A percentile compares a stretch with the other conserved stretches of the same genome.
Evolutionary conservation across 306 rosid genomes (phyloP).

Genomic region (Glycine latifolia): DNA sequence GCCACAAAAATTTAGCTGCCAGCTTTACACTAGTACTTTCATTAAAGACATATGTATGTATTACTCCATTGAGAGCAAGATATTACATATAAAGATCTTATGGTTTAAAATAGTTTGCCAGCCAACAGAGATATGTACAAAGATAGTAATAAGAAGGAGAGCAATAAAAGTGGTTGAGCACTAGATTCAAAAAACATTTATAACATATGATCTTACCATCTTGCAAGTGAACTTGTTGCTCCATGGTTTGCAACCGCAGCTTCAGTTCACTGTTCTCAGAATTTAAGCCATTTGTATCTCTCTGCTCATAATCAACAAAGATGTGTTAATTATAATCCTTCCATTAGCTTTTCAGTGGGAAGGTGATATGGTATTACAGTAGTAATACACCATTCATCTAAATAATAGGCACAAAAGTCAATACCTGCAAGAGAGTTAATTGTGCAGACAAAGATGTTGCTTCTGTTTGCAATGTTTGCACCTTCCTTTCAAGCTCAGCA

Average conservation of each 20-base stretch:
- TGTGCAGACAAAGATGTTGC: conserved; percentile 97
- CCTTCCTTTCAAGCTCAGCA: conserved; percentile 95
- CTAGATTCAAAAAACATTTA: neutral
- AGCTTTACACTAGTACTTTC: conserved; percentile 21
- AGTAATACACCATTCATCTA: neutral
- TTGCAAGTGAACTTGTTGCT: conserved; percentile 96
- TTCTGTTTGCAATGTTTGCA: conserved; percentile 93
- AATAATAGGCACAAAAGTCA: conserved; percentile 15
- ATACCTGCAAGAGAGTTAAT: conserved; percentile 89
- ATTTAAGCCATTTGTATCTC: conserved; percentile 88
- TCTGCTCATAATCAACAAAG: conserved; percentile 57
- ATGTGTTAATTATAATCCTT: conserved; percentile 5
- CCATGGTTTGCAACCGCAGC: conserved; percentile 95
- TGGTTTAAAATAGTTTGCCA: conserved; percentile 2
- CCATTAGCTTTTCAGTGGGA: conserved; percentile 13
- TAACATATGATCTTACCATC: conserved; percentile 66
- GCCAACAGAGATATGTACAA: conserved; percentile 17
- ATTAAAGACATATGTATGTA: conserved; percentile 1
- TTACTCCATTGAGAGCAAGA: conserved; percentile 8
- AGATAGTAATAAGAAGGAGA: conserved; percentile 23
- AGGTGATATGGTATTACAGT: conserved; percentile 16
- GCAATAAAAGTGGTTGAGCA: conserved; percentile 7
- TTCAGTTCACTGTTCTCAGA: conserved; percentile 93
- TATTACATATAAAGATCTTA: conserved; percentile 12
- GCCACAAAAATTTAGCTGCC: conserved; percentile 20